These are phyloP conservation scores for Cordyceps fumosorosea DNA, from an alignment of 2,329 filamentous ascomycete genomes.

Conservation along the genomic window DNA sequence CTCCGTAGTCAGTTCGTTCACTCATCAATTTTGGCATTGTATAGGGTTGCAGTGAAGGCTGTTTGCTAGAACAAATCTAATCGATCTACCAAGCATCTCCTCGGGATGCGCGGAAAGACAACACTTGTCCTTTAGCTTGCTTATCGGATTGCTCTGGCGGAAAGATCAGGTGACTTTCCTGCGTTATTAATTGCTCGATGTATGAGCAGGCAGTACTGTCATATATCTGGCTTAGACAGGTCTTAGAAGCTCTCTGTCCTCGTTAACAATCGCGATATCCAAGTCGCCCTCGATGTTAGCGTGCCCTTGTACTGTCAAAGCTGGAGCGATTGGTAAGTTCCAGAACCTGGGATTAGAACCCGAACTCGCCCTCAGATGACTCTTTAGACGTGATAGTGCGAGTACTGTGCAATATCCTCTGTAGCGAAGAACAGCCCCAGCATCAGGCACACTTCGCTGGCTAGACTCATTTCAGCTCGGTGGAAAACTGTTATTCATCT, in stretches of 20 bases:
- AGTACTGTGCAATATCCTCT: no score
- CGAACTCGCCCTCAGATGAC: no score
- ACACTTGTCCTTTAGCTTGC: neutral
- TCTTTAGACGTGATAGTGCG: no score
- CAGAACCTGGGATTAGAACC: no score
- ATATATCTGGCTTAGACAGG: neutral
- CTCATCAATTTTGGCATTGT: neutral
- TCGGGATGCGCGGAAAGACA: neutral
- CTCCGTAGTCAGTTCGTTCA: neutral
- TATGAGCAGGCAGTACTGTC: neutral
- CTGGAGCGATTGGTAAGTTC: no score
- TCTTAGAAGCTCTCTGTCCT: neutral
- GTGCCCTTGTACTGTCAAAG: neutral
- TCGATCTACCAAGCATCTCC: neutral
- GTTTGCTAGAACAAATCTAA: neutral
- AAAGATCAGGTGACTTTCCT: neutral
- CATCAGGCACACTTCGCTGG: no score
- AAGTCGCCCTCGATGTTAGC: neutral
- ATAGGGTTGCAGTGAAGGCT: neutral
- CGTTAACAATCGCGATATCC: neutral
- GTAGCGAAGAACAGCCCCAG: no score
- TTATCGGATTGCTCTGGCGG: neutral
- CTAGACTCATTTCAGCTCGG: no score
- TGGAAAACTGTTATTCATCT: no score
- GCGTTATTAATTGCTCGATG: neutral